Evolutionary conservation across 768 basidiomycete genomes (phyloP), one percentile per base, ranked within the genome.

Genomic region (Scleroderma citrinum): DNA sequence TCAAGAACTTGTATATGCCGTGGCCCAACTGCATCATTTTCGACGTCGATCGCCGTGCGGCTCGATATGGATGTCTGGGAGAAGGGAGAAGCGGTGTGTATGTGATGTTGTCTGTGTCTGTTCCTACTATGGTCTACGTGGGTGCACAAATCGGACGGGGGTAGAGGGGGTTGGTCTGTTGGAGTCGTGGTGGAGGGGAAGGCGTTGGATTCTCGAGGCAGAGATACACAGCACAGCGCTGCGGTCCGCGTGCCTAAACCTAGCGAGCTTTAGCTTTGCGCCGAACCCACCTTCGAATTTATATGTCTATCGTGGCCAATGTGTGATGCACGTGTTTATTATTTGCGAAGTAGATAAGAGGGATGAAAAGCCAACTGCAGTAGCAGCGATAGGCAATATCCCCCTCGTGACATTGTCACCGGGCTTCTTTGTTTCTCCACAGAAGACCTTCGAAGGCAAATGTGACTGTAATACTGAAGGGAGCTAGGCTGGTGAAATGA

Each of bases 1-100:
- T 42, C 40, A 42, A 42, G 24, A 42, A 42, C 40, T 42, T 42
- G 24, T 42, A 42, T 24, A 42, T 42, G 40, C 40, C 40, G 40
- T 42, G 40, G 24, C 14, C 24, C 7, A 42, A 21, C 12, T 24
- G 40, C 40, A 42, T 24, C 40, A 26, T 42, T n/a, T 42, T 42
- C 26, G 2, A 29, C 12, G 11, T 7, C 34, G 16, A 42, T 42
- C 24, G 24, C 40, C 38, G 20, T 35, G 13, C 34, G 23, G 24
- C 14, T 29, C 7, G 40, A 24, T 41, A 16, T 14, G 40, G 24
- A 21, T 16, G 40, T 42, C 24, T 8, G 26, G n/a, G 13, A 5
- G 12, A 13, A 4, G 34, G 12, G 34, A 35, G 34, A 7, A 32
- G 12, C 13, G 13, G 34, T 35, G n/a, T 13, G 34, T n/a, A n/a